Base-by-base conservation (phyloP, 768 basidiomycete species). In the Pulveroboletus sp. region DNA sequence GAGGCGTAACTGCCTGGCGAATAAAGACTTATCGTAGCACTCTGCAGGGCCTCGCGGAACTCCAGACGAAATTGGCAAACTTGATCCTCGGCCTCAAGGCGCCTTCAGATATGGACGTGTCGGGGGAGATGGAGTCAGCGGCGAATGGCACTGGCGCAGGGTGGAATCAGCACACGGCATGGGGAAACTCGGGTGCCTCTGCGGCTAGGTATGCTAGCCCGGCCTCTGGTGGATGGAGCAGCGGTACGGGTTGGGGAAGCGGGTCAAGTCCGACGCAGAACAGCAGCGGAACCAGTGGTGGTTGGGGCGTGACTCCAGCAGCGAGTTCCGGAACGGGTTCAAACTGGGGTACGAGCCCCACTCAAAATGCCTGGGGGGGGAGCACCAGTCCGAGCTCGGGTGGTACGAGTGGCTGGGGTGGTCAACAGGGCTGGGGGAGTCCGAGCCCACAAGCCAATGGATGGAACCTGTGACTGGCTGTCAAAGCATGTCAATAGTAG, bases 21-120 rank as follows among this genome's bases (percentile, higher is more conserved):
- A 39, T 21, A n/a, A 24, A 9, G 10, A 15, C 39, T 49, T 1
- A 50, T 39, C 6, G 33, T 44, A n/a, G 46, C 21, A 10, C 44
- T 24, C 57, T 43, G 11, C 40, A 91, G 85, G 89, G 89, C 41
- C 75, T 92, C 18, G 76, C 79, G 31, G 86, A 89, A 66, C 75
- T 92, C 11, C 88, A 89, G 64, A 81, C 79, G 35, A 92, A 92
- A 63, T 72, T 92, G 27, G 89, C 86, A 2, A 88, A 84, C 56
- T 74, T 92, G 47, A 84, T 89, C 45, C 76, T 89, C 39, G 86
- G 83, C 9, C 74, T 91, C 11, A 89, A 90, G 65, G 72, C 74
- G 11, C 76, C 75, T 50, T 75, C 79, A 13, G 82, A 87, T 37
- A 64, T 78, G 33, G 83, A 84, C 50, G 66, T 81, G 14, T 61